A percentile compares a stretch with the other conserved stretches of the same genome.
These are phyloP conservation scores for Bertia moriformis DNA, from an alignment of 2,329 filamentous ascomycete genomes.

Conservation along the genomic window DNA sequence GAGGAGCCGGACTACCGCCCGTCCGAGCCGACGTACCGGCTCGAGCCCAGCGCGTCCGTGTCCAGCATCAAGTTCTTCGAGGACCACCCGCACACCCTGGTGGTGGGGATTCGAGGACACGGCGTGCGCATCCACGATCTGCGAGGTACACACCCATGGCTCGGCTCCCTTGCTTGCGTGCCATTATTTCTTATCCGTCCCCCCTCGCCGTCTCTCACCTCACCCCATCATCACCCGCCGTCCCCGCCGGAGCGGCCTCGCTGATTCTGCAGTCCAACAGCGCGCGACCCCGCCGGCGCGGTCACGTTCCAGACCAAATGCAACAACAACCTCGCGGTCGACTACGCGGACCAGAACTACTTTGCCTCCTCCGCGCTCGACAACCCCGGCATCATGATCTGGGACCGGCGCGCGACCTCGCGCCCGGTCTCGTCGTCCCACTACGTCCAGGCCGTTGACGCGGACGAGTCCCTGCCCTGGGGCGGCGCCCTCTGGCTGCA, in stretches of 20 bases:
- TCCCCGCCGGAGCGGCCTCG: slow-evolving; percentile 5
- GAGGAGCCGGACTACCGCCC: too few species aligned
- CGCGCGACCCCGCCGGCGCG: slow-evolving; percentile 16
- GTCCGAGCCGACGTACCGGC: slow-evolving; percentile 39
- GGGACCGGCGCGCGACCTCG: slow-evolving; percentile 56
- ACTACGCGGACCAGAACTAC: slow-evolving; percentile 69
- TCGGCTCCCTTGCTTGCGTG: too few species aligned
- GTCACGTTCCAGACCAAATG: slow-evolving; percentile 51
- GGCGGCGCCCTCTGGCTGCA: slow-evolving; percentile 44
- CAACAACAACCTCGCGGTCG: slow-evolving; percentile 62
- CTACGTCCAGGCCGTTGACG: slow-evolving; percentile 42
- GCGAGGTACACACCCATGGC: slow-evolving; percentile 36
- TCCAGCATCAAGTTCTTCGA: slow-evolving; percentile 74
- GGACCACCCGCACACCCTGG: slow-evolving; percentile 59
- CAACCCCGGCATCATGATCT: slow-evolving; percentile 60
- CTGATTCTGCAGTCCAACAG: slow-evolving; percentile 27
- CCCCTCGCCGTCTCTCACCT: not conserved
- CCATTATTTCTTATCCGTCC: slow-evolving; percentile 1
- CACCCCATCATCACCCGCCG: slow-evolving; percentile 7
- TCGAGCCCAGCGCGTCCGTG: slow-evolving; percentile 59
- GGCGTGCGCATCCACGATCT: slow-evolving; percentile 67
- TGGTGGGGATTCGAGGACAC: slow-evolving; percentile 62
- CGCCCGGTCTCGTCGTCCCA: slow-evolving; percentile 33
- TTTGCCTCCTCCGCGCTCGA: slow-evolving; percentile 69
- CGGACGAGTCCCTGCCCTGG: slow-evolving; percentile 42